A percentile compares a stretch with the other conserved stretches of the same genome.
Evolutionary conservation across 495 filamentous ascomycete species (phyloP).

Genomic region (Penicillium chermesinum): DNA sequence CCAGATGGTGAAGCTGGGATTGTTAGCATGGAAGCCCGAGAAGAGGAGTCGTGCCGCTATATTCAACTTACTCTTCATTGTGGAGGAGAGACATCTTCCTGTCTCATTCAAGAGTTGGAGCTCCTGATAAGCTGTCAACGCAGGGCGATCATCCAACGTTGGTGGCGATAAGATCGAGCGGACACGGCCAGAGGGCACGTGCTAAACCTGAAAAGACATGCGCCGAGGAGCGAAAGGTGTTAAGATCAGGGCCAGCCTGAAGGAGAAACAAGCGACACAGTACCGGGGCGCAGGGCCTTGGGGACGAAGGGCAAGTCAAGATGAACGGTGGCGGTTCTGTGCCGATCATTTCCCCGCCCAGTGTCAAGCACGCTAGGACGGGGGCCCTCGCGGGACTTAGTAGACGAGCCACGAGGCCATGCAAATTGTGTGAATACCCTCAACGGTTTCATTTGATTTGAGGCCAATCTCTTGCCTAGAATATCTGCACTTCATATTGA

Average conservation of each 20-base stretch:
- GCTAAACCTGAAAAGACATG: constrained; percentile 8
- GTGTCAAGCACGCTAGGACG: constrained; percentile 3
- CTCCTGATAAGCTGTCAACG: too few relatives aligned
- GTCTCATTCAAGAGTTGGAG: too few relatives aligned
- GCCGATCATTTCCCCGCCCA: constrained; percentile 27
- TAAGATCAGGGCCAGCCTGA: constrained; percentile 38
- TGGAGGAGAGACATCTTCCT: constrained; percentile 83
- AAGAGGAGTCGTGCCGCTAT: constrained; percentile 1
- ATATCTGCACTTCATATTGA: too few relatives aligned
- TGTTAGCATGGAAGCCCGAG: constrained; percentile 13
- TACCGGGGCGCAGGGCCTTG: constrained; percentile 9
- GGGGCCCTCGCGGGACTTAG: neutral
- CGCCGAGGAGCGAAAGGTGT: constrained; percentile 7
- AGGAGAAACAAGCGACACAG: constrained; percentile 10
- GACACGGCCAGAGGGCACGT: constrained; percentile 10
- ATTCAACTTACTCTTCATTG: constrained; percentile 79
- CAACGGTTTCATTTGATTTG: too few relatives aligned
- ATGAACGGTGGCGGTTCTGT: constrained; percentile 17
- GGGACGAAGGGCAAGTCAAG: constrained; percentile 11
- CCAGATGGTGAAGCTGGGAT: constrained; percentile 78
- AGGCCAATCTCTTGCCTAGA: too few relatives aligned
- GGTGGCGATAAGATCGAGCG: constrained; percentile 1
- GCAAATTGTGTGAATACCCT: too few relatives aligned
- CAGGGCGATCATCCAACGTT: too few relatives aligned
- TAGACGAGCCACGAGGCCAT: constrained; percentile 31